Evolutionary conservation across 495 filamentous ascomycete genomes (phyloP), one percentile per base, ranked within the genome.

Genomic region (Eremomyces bilateralis): DNA sequence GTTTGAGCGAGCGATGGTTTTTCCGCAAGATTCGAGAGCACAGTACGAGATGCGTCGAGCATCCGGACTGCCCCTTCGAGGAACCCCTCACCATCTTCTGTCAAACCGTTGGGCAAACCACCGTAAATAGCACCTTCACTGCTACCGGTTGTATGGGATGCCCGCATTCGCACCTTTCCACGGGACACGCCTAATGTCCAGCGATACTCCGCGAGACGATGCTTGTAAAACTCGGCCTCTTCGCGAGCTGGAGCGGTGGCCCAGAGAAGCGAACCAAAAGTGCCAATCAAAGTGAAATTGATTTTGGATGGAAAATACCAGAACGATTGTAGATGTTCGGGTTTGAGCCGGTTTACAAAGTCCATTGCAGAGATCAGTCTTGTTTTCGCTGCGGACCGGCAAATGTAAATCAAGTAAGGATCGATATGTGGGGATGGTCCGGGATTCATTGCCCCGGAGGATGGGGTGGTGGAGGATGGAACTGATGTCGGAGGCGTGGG

Each of bases 141-240:
- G 52, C 71, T 78, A n/a, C n/a, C n/a, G n/a, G n/a, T n/a, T n/a
- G n/a, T n/a, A n/a, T n/a, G n/a, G n/a, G n/a, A n/a, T n/a, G n/a
- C n/a, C n/a, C n/a, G n/a, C n/a, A n/a, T n/a, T n/a, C n/a, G n/a
- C n/a, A n/a, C n/a, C n/a, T n/a, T n/a, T n/a, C n/a, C n/a, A n/a
- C n/a, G n/a, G n/a, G n/a, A n/a, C 21, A 95, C 84, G 22, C 71
- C 73, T 40, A 97, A 59, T 1, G 85, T 94, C 88, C 88, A 97
- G 30, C 80, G 62, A 50, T 92, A 94, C 59, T 97, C 88, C 38
- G 70, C 70, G 8, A 94, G 60, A 2, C 88, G 61, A 2, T 75
- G 63, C 15, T 76, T 70, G 56, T 97, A 97, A 64, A 92, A 97
- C n/a, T 90, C 82, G 3, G 80, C 80, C 54, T 97, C 88, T 52